Evolutionary conservation across 495 filamentous ascomycete species (phyloP), one percentile per base, ranked within the genome.

Genomic region (Cercophora samala): DNA sequence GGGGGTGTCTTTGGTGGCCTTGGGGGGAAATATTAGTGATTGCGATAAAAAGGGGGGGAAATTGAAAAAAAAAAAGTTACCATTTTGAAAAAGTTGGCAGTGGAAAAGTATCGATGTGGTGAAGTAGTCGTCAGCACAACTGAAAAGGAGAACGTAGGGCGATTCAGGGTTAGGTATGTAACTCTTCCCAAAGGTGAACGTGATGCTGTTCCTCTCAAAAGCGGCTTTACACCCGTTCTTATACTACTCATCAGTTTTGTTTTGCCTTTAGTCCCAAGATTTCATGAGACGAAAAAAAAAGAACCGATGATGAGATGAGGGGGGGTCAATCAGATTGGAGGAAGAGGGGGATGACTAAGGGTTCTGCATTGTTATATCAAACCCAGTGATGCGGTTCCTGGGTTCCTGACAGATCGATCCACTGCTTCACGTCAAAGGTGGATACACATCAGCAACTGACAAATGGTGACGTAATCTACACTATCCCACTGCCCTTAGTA

Each of bases 1-100:
- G 61, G 61, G 64, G 56, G 60, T 69, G 23, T 69, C 65, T 25
- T 73, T 67, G 69, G 72, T 22, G 5, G 66, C 68, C 62, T 65
- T 52, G 22, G 25, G 23, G 17, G 5, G 23, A 8, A 8, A 22
- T 5, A 23, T 61, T 62, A 62, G 26, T 24, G 17, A 21, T 8
- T 4, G 23, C 18, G 6, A 46, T 37, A 53, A 21, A 58, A 54
- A 11, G 9, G 54, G 1, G 6, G 37, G 19, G 18, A 22, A n/a
- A n/a, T n/a, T n/a, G 26, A 22, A 24, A 2, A 5, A 32, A 4
- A 29, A 54, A 6, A 6, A 19, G 15, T 25, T 6, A 60, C 21
- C 29, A 63, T 56, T 18, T 11, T 32, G 29, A 22, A 19, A 32
- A 26, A n/a, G 11, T 29, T 37, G 26, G 63, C 59, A 32, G 24